phyloP scores from a whole-genome alignment of 768 basidiomycete species.

The Boletus subcaerulescens region DNA sequence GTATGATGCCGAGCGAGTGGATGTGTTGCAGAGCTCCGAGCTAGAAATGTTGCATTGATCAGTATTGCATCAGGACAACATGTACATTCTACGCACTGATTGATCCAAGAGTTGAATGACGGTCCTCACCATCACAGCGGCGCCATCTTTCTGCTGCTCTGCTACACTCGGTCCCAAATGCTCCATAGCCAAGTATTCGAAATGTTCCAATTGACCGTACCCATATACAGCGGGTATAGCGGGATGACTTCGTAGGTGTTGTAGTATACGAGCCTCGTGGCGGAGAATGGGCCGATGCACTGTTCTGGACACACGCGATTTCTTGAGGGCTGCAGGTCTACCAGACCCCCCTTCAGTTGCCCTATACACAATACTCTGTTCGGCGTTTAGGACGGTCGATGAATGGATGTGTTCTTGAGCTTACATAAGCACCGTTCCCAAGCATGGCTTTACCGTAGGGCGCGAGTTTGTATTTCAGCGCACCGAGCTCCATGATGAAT shows the following conservation, averaged over 20 bases:
- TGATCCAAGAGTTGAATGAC: neutral
- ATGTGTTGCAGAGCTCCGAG: neutral
- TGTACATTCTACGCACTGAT: neutral
- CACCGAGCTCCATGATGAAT: too few relatives aligned
- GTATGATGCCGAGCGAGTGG: neutral
- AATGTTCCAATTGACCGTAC: conserved; percentile 1
- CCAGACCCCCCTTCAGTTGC: neutral
- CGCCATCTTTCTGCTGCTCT: neutral
- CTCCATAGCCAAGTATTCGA: neutral
- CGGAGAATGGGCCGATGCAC: neutral
- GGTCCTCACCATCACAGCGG: neutral
- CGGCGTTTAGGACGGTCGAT: neutral
- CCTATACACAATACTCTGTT: neutral
- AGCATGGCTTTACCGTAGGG: neutral
- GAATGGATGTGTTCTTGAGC: neutral
- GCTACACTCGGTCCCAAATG: neutral
- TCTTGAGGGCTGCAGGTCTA: neutral
- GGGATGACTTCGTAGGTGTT: neutral
- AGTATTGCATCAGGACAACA: neutral
- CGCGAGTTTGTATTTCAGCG: neutral
- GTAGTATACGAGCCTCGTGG: neutral
- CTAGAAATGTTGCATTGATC: neutral
- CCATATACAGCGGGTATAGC: neutral
- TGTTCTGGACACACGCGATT: neutral
- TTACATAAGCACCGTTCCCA: neutral